A percentile compares a stretch with the other conserved stretches of the same genome.
Evolutionary conservation across 441 rosid genomes (phyloP).

Genomic region (Bocquillonia castaneifolia): DNA sequence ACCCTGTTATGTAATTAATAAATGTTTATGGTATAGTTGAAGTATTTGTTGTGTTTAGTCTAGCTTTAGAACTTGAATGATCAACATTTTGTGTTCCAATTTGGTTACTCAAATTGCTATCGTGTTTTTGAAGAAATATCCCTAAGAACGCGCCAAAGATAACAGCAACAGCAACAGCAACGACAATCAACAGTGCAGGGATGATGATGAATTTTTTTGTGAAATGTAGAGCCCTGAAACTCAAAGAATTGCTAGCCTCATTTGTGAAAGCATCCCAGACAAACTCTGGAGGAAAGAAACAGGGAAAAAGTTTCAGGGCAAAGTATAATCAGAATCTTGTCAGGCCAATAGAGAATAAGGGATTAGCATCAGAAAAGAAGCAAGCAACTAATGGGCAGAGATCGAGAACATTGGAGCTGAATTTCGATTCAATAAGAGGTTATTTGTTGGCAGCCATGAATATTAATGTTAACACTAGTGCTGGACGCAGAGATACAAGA

Average conservation of each 20-base stretch:
- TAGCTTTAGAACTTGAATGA: too few relatives aligned
- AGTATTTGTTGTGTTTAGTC: too few relatives aligned
- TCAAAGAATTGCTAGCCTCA: constrained; percentile 25
- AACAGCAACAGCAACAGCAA: constrained; percentile 1
- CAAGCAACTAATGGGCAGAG: background rate
- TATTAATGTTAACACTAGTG: background rate
- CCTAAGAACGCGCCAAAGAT: constrained; percentile 8
- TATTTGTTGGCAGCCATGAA: constrained; percentile 21
- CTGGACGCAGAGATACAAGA: constrained; percentile 9
- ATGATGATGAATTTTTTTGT: constrained; percentile 25
- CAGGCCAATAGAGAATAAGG: background rate
- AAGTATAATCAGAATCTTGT: background rate
- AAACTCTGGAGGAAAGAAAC: background rate
- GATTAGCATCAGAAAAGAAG: background rate
- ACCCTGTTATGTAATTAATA: too few relatives aligned
- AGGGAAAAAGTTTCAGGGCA: background rate
- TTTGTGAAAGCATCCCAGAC: constrained; percentile 16
- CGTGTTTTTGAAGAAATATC: background rate
- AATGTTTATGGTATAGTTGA: too few relatives aligned
- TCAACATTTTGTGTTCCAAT: too few relatives aligned
- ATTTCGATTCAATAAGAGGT: constrained; percentile 20
- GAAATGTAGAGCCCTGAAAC: constrained; percentile 24
- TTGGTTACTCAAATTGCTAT: background rate
- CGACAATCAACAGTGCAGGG: background rate
- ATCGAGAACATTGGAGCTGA: constrained; percentile 16